These are phyloP conservation scores for Globisporangium rhizosaccharum DNA, from an alignment of 352 stramenopile species.

Conservation along the genomic window DNA sequence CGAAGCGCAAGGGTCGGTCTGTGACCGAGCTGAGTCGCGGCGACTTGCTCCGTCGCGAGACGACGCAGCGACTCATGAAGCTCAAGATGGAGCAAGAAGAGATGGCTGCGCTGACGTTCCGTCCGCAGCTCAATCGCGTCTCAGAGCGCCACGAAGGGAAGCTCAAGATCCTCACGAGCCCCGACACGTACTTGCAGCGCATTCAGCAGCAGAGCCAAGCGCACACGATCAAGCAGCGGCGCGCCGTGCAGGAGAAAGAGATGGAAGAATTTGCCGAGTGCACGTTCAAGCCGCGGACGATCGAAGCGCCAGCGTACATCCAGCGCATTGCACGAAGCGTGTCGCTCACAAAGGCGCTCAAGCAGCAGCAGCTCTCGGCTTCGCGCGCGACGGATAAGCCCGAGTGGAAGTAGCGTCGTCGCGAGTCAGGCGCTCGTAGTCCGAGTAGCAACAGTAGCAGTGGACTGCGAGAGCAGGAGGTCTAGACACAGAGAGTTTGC, in stretches of 20 bases:
- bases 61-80: conserved; percentile 76
- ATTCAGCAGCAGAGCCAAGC: conserved; percentile 76
- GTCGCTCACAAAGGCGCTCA: conserved; percentile 59
- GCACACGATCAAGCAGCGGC: conserved; percentile 65
- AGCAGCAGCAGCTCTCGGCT: conserved; percentile 45
- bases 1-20: conserved; percentile 51
- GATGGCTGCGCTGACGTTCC: conserved; percentile 77
- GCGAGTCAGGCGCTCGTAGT: not conserved
- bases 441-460: not conserved
- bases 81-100: conserved; percentile 86
- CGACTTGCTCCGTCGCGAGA: conserved; percentile 71
- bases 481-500: not conserved
- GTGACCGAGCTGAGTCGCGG: conserved; percentile 80
- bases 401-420: conserved; percentile 50
- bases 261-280: conserved; percentile 80
- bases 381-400: conserved; percentile 42
- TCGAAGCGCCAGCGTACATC: conserved; percentile 77
- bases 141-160: conserved; percentile 62
- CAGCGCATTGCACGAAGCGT: conserved; percentile 79
- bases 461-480: not conserved
- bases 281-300: conserved; percentile 82
- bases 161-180: conserved; percentile 75
- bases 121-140: conserved; percentile 61
- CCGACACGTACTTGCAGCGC: conserved; percentile 77
- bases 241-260: conserved; percentile 74